Percentiles rank a stretch among this genome's conserved stretches.
Conservation (phyloP, 75 land plant genomes). For the Selaginella moellendorffii region DNA sequence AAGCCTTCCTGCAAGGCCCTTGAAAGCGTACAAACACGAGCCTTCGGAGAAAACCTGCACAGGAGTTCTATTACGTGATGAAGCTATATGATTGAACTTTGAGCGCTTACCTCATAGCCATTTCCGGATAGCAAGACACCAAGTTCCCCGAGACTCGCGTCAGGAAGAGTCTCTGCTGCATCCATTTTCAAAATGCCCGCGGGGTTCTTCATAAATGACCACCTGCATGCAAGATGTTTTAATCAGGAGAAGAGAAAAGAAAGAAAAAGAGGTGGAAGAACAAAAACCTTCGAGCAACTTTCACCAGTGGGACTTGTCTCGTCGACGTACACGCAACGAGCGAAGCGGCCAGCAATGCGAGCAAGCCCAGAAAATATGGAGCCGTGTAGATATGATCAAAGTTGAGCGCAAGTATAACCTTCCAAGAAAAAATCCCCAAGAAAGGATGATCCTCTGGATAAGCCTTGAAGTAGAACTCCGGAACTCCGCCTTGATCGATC, state of each 20-base stretch:
- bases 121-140: slow-evolving; percentile 58
- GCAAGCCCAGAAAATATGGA: slow-evolving; percentile 58
- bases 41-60: slow-evolving; percentile 65
- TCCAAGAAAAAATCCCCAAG: slow-evolving; percentile 68
- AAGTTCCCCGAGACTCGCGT: slow-evolving; percentile 58
- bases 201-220: slow-evolving; percentile 58
- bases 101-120: slow-evolving; percentile 65
- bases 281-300: slow-evolving; percentile 76
- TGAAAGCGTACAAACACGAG: slow-evolving; percentile 76
- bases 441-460: slow-evolving; percentile 71
- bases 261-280: no score
- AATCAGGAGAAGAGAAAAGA: no score
- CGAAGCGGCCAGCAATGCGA: slow-evolving; percentile 53
- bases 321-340: slow-evolving; percentile 98
- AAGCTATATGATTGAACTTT: neutral
- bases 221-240: slow-evolving; percentile 38
- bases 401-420: slow-evolving; percentile 57
- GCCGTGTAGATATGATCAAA: slow-evolving; percentile 86
- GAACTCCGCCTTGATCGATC: slow-evolving; percentile 70
- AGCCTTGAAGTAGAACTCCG: slow-evolving; percentile 57
- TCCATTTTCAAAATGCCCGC: slow-evolving; percentile 49
- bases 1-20: slow-evolving; percentile 79
- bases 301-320: slow-evolving; percentile 74
- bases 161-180: slow-evolving; percentile 48
- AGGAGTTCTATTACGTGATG: neutral